Evolutionary conservation across 1,284 basidiomycete species (phyloP), one percentile per base, ranked within the genome.

Genomic region (Boletus mariae): DNA sequence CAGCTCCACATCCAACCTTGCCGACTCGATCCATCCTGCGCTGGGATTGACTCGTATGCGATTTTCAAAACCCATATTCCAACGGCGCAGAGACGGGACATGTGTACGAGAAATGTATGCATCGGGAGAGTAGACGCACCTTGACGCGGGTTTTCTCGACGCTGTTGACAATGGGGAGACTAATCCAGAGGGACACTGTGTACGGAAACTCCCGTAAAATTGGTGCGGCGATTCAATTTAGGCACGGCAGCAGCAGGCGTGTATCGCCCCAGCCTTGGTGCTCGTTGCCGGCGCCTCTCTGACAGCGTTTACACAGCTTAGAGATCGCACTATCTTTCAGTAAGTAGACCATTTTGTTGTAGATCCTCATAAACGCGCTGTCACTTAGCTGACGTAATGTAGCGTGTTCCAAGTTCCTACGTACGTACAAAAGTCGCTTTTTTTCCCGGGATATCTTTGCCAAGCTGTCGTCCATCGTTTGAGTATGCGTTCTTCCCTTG

Each of bases 131-230:
- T 31, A 56, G 53, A 64, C 66, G 47, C 50, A 68, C 66, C 68
- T 69, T 63, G 69, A 63, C 54, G 67, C 45, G 56, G 65, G 61
- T 53, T 54, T 59, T 59, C 63, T 68, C 48, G 68, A 69, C 65
- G 61, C 56, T 67, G 65, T 59, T 51, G 58, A 59, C 51, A n/a
- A 44, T 52, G 63, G 65, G 49, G 50, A 55, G 51, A 49, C 9
- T 38, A 40, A 47, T 38, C 23, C 1, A 44, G 13, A 25, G 29
- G 47, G 42, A 49, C 45, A 25, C 37, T 37, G 40, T 13, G n/a
- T 17, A 23, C 68, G 66, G 66, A 17, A 65, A 57, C 17, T 57
- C 23, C 69, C 66, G 56, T 41, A 9, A 47, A 56, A 9, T 62
- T 67, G 4, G 37, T 25, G 61, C 66, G 68, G 67, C 65, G 51